These are phyloP conservation scores for Cordyceps fumosorosea DNA, from an alignment of 2,329 filamentous ascomycete genomes.

Conservation along the genomic window DNA sequence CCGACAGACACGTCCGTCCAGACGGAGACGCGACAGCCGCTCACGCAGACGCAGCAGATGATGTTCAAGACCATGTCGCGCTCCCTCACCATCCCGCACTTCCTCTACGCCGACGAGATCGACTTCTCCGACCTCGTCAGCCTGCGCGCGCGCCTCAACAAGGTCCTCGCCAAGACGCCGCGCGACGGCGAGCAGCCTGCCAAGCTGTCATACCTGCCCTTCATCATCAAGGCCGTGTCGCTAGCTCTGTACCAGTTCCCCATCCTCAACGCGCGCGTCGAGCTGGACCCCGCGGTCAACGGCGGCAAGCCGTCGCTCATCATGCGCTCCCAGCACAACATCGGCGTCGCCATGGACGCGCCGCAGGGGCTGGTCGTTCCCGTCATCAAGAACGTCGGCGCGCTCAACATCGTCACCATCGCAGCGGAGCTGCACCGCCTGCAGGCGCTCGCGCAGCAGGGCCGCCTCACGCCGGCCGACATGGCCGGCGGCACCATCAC, in stretches of 20 bases:
- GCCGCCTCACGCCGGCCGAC: conserved; percentile 68
- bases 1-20: conserved; percentile 39
- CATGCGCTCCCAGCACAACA: conserved; percentile 81
- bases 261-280: conserved; percentile 79
- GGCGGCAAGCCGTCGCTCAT: conserved; percentile 65
- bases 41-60: conserved; percentile 75
- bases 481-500: conserved; percentile 86
- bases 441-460: conserved; percentile 63
- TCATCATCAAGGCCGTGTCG: conserved; percentile 93
- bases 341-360: conserved; percentile 93
- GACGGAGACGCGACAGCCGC: conserved; percentile 59
- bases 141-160: conserved; percentile 70
- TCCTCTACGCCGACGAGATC: conserved; percentile 87
- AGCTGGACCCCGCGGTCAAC: conserved; percentile 38
- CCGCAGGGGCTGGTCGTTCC: conserved; percentile 83
- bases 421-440: conserved; percentile 70
- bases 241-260: conserved; percentile 76
- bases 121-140: conserved; percentile 70
- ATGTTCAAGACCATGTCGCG: conserved; percentile 99
- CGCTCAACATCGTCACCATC: conserved; percentile 69
- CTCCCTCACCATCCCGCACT: conserved; percentile 86
- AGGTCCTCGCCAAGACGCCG: conserved; percentile 40
- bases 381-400: conserved; percentile 78
- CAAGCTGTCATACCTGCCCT: conserved; percentile 85
- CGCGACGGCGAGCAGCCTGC: conserved; percentile 41